phyloP scores from a whole-genome alignment of 116 monocot genomes.

The Papilionanthe hybrid region DNA sequence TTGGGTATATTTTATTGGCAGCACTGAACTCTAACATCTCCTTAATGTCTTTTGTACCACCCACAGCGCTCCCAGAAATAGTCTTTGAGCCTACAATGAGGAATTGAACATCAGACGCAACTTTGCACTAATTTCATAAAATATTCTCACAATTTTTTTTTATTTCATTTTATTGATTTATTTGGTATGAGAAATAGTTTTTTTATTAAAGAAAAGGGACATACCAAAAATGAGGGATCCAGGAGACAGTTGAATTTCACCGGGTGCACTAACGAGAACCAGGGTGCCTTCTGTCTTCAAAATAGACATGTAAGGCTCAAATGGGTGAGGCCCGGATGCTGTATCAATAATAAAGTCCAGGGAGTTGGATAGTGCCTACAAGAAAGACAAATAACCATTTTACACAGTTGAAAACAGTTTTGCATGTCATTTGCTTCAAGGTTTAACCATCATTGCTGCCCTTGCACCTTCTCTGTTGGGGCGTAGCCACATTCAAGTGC shows the following conservation, averaged over 20 bases:
- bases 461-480: too few relatives aligned
- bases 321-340: conserved; percentile 83
- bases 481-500: too few relatives aligned
- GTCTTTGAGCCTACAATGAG: conserved; percentile 42
- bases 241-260: conserved; percentile 17
- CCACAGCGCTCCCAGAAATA: conserved; percentile 53
- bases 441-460: too few relatives aligned
- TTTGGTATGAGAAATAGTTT: too few relatives aligned
- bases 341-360: conserved; percentile 86
- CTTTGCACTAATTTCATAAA: background rate
- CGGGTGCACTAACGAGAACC: conserved; percentile 57
- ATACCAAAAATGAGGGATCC: conserved; percentile 16
- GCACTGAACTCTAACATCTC: conserved; percentile 88
- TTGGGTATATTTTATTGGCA: conserved; percentile 65
- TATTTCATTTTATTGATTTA: too few relatives aligned
- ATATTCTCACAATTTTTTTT: too few relatives aligned
- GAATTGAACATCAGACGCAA: background rate
- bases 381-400: conserved; percentile 1
- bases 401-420: background rate
- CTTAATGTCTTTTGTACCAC: conserved; percentile 64
- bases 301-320: conserved; percentile 82
- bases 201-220: too few relatives aligned
- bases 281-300: conserved; percentile 58
- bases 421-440: too few relatives aligned
- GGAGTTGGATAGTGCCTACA: conserved; percentile 46